Conservation (phyloP, 257 asterid genomes). For the Henckelia pumila region DNA sequence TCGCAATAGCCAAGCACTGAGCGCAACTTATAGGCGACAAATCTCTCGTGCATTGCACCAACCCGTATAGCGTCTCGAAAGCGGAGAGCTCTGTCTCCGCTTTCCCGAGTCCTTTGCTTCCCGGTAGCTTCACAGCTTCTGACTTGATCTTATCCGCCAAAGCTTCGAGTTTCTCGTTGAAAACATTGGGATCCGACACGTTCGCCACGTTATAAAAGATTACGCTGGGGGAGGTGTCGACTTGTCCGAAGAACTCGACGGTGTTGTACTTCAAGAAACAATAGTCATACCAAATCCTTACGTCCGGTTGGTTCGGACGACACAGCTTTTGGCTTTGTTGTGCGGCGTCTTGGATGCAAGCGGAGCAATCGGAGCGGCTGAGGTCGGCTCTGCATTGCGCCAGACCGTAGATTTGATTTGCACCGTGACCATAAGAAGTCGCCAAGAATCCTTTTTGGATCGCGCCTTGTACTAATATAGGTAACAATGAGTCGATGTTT, state of each 20-base stretch:
- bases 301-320: constrained; percentile 55
- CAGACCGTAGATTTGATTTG: constrained; percentile 48
- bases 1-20: constrained; percentile 60
- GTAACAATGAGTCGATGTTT: constrained; percentile 38
- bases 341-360: constrained; percentile 61
- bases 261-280: constrained; percentile 56
- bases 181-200: constrained; percentile 48
- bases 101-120: constrained; percentile 53
- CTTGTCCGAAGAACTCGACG: constrained; percentile 39
- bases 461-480: constrained; percentile 41
- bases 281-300: constrained; percentile 66
- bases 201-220: constrained; percentile 40
- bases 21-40: constrained; percentile 46
- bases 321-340: constrained; percentile 35
- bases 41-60: constrained; percentile 83
- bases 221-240: constrained; percentile 43
- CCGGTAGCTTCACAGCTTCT: constrained; percentile 41
- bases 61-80: constrained; percentile 44
- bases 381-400: constrained; percentile 85
- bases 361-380: constrained; percentile 45
- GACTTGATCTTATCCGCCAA: constrained; percentile 37
- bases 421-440: constrained; percentile 39
- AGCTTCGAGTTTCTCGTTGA: constrained; percentile 36
- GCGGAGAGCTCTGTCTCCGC: constrained; percentile 42
- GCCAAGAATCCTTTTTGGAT: constrained; percentile 40